phyloP scores from a whole-genome alignment of 148 eudicot species.

The Rhododendron henanense region DNA sequence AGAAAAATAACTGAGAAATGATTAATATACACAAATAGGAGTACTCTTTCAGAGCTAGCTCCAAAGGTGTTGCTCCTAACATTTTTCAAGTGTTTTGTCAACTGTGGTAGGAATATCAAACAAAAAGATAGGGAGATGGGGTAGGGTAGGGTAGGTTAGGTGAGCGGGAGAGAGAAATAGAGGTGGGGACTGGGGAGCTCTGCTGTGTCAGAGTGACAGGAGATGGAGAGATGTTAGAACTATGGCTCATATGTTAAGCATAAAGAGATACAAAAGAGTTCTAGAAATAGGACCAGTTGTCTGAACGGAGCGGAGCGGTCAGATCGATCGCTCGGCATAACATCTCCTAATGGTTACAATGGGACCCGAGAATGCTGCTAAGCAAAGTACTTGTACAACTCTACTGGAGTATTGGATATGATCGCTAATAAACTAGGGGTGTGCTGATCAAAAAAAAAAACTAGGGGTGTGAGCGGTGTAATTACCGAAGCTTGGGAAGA shows the following conservation, averaged over 20 bases:
- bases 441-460: background rate
- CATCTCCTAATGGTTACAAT: no score
- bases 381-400: no score
- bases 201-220: background rate
- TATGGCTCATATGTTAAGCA: no score
- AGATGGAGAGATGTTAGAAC: background rate
- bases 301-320: no score
- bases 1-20: background rate
- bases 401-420: background rate
- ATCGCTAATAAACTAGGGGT: background rate
- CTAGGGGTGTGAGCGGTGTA: background rate
- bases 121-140: background rate
- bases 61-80: background rate
- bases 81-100: background rate
- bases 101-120: background rate
- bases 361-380: no score
- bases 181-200: background rate
- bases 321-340: no score
- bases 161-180: background rate
- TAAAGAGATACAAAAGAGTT: no score
- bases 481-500: background rate
- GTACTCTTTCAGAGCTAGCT: no score
- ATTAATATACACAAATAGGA: background rate
- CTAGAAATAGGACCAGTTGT: no score
- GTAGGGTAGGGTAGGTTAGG: background rate